Evolutionary conservation across 139 green algal genomes (phyloP), one percentile per base, ranked within the genome.

Genomic region (Parachlorella kessleri): DNA sequence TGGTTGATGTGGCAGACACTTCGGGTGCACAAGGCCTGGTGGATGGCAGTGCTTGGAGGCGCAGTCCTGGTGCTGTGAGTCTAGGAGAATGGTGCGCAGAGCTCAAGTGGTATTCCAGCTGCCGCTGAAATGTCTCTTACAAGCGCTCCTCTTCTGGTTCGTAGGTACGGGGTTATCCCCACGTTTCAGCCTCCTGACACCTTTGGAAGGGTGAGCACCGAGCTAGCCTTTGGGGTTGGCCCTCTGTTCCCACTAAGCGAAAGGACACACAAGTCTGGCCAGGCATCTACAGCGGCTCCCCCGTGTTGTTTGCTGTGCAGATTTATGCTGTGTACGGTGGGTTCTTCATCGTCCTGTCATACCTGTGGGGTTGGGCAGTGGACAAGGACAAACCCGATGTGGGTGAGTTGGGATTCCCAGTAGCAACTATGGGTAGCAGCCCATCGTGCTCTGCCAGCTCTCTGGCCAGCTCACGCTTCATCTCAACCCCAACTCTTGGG

Each of bases 271-370:
- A n/a, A n/a, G n/a, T n/a, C n/a, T n/a, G n/a, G n/a, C n/a, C n/a
- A n/a, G n/a, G n/a, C n/a, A n/a, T n/a, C 63, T 32, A 4, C 55
- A 41, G 36, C 2, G 14, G 18, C 35, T 4, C 1, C 32, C 28
- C 40, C 66, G 48, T 38, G 32, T 39, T 10, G 8, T 21, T 41
- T 66, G 38, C 24, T 18, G n/a, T 69, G 88, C 53, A 75, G 75
- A 33, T 88, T 28, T 97, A 94, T 67, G 94, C 94, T 1, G 92
- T 93, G 1, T 96, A 96, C 72, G 92, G 94, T 21, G 94, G 94
- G n/a, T 88, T 97, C 71, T 98, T 98, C 79, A 95, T 98, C 70
- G 36, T 92, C 2, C 81, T 97, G 36, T 90, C 83, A 2, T 97
- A 96, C 76, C 63, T 89, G 6, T 97, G 93, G 93, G 94, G 93